Percentiles rank a stretch among this genome's conserved stretches.
Conservation (phyloP, 805 yeast species). For the Clavispora vitiphila region DNA sequence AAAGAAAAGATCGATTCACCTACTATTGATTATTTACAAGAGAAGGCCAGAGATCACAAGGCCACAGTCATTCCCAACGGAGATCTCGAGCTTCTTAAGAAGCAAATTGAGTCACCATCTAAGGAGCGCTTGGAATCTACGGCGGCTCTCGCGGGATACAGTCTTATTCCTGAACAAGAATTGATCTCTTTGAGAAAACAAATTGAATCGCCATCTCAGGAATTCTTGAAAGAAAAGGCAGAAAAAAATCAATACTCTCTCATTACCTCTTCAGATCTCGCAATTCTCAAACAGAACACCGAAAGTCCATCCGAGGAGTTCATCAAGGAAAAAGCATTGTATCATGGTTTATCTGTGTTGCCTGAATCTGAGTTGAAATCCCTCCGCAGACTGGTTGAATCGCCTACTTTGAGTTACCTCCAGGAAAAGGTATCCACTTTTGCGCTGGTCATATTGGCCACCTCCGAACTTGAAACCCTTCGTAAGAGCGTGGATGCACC, state of each 20-base stretch:
- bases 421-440: neutral
- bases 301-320: neutral
- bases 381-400: neutral
- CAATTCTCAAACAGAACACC: neutral
- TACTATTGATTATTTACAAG: slow-evolving; percentile 7
- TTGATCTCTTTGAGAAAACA: slow-evolving; percentile 4
- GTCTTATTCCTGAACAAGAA: slow-evolving; percentile 11
- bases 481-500: neutral
- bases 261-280: neutral
- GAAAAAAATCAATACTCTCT: neutral
- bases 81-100: neutral
- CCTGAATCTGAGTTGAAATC: slow-evolving; percentile 1
- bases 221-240: slow-evolving; percentile 4
- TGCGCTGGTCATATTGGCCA: neutral
- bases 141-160: slow-evolving; percentile 14
- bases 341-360: slow-evolving; percentile 5
- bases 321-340: slow-evolving; percentile 4
- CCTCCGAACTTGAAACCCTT: neutral
- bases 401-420: neutral
- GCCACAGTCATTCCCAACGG: slow-evolving; percentile 2
- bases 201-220: slow-evolving; percentile 17
- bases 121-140: slow-evolving; percentile 12
- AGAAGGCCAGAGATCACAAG: slow-evolving; percentile 4
- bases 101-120: slow-evolving; percentile 2
- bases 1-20: slow-evolving; percentile 7